Base-by-base conservation (phyloP, 768 basidiomycete species). In the Pisolithus sp. region DNA sequence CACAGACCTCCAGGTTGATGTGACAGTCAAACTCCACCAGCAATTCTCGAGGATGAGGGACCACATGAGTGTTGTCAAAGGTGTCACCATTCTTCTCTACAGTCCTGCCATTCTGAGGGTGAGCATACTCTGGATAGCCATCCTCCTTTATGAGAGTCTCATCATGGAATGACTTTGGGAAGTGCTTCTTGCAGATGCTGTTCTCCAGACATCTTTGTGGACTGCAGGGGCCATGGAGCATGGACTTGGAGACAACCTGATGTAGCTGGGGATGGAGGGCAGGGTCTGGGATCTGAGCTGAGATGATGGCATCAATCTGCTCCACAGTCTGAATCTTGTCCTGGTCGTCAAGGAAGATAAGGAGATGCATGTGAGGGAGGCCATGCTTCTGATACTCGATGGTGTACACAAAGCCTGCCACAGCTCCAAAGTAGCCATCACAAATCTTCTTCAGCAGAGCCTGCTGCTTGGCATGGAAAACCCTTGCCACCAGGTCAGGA, bases 331-430 rank as follows among this genome's bases (percentile, higher is more conserved):
- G 26, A 2, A 79, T 60, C 50, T 74, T 75, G 51, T 62, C 36
- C 0, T 46, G 47, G 0, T 66, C 42, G 0, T 65, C 31, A 1
- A 82, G 59, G 52, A 76, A 74, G 41, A 82, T 62, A 1, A 82
- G 57, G 9, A 75, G 54, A 58, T 83, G 81, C 57, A 75, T 72
- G 54, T 82, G 79, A 23, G 79, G 79, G 0, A 83, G 71, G 0
- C 78, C 76, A 0, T 74, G 60, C 53, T 82, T 82, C 58, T 82
- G 80, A 57, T 80, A 82, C 53, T 84, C 77, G 47, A 80, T 79
- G 9, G 71, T 73, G 50, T 78, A 77, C 0, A 82, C 72, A 50
- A 69, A 62, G 4, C 74, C 80, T 31, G 70, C 71, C 6, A 63
- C 52, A 1, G 52, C 8, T 0, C 79, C 80, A 65, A 78, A 71